Evolutionary conservation across 768 basidiomycete genomes (phyloP), one percentile per base, ranked within the genome.

Genomic region (Russula foetens): DNA sequence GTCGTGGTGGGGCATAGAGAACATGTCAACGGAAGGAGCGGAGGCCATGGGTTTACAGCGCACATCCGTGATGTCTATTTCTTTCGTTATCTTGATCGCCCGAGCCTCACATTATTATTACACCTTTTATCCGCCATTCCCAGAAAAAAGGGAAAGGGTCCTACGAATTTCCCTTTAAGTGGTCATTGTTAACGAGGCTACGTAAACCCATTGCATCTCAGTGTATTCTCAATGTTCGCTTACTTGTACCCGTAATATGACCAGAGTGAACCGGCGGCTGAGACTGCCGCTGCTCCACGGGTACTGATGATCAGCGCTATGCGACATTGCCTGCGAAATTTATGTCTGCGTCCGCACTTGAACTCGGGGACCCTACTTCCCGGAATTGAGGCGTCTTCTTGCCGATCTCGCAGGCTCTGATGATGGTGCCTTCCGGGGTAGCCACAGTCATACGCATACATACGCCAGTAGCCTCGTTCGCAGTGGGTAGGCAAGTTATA

Each of bases 211-310:
- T 58, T 53, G 56, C 56, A 53, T 62, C 51, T 62, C 56, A 46
- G 21, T 57, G 60, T 62, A 62, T 12, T 46, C 48, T 28, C 60
- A 45, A 62, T 53, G 55, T 62, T 39, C 43, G 45, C 60, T 62
- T 57, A 62, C 61, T 47, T 62, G 61, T 62, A 62, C 56, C 45
- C 61, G 61, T 62, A 62, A 62, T 58, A 62, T 62, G 56, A 62
- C 61, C 56, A 62, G 61, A 44, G 61, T 58, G 51, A 51, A 58
- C 56, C 49, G 57, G 31, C 51, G 31, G 31, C 56, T 53, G 51
- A 53, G 61, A 35, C 46, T 24, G 56, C 45, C 54, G 45, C 56
- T 45, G 29, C 56, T 52, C 55, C 56, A 62, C 44, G 49, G 43
- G 53, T 61, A 44, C 46, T 45, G 48, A 38, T 60, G 55, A 56